These are phyloP conservation scores for Leucogyrophana mollusca DNA, from an alignment of 768 basidiomycete species.

Conservation along the genomic window DNA sequence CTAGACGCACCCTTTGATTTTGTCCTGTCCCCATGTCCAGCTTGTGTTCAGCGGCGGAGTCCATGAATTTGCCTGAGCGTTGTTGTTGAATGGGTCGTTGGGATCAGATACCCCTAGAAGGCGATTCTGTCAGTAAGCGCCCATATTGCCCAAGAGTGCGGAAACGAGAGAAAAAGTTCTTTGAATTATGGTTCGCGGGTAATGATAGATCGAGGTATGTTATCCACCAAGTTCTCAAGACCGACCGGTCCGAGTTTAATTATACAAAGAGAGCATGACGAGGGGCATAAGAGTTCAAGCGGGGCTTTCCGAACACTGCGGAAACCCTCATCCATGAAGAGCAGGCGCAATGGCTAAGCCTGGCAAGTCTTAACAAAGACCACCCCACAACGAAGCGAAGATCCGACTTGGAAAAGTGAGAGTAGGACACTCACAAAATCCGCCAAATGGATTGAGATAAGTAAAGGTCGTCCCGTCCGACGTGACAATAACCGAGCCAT, in stretches of 20 bases:
- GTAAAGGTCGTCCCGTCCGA: slow-evolving; percentile 72
- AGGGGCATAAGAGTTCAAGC: too few species aligned
- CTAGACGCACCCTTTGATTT: slow-evolving; percentile 51
- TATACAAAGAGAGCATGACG: too few species aligned
- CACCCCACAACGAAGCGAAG: too few species aligned
- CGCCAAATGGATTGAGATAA: slow-evolving; percentile 77
- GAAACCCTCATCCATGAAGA: too few species aligned
- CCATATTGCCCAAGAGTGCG: neutral
- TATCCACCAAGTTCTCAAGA: neutral
- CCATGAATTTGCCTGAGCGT: slow-evolving; percentile 75
- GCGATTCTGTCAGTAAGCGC: slow-evolving; percentile 1
- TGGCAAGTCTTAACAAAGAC: too few species aligned
- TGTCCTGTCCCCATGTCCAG: slow-evolving; percentile 70
- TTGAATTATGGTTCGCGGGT: too few species aligned
- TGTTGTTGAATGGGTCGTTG: slow-evolving; percentile 71
- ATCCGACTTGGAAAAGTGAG: neutral
- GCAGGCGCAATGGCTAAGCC: neutral
- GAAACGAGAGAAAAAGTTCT: slow-evolving; percentile 1
- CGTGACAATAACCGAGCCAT: slow-evolving; percentile 63
- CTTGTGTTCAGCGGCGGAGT: slow-evolving; percentile 73
- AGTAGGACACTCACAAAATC: slow-evolving; percentile 53
- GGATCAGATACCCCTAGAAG: slow-evolving; percentile 64
- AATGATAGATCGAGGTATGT: neutral
- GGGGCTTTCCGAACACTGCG: too few species aligned
- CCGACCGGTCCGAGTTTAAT: too few species aligned